A percentile compares a stretch with the other conserved stretches of the same genome.
These are phyloP conservation scores for Penicillium psychrofluorescens DNA, from an alignment of 495 filamentous ascomycete genomes.

Conservation along the genomic window DNA sequence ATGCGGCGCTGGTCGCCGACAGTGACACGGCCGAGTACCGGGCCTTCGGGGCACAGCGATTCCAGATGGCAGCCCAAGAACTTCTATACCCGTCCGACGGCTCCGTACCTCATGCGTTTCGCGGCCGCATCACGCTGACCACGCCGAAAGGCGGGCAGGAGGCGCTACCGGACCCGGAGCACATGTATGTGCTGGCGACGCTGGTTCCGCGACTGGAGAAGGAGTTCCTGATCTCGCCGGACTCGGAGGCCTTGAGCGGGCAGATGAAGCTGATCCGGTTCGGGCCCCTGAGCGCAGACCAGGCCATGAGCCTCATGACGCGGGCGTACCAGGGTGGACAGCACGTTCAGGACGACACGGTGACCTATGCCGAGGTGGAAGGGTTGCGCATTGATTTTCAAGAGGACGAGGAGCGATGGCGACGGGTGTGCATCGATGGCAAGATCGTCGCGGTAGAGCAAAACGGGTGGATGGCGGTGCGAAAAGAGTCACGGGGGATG, in stretches of 20 bases:
- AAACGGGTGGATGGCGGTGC: slow-evolving; percentile 65
- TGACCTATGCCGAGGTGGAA: slow-evolving; percentile 61
- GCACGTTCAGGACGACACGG: slow-evolving; percentile 54
- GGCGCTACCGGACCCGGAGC: slow-evolving; percentile 12
- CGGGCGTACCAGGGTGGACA: slow-evolving; percentile 65
- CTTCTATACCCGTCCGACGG: slow-evolving; percentile 56
- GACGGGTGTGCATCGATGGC: slow-evolving; percentile 83
- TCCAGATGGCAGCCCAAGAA: slow-evolving; percentile 74
- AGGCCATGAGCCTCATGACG: slow-evolving; percentile 68
- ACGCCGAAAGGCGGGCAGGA: slow-evolving; percentile 9
- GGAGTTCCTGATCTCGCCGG: slow-evolving; percentile 70
- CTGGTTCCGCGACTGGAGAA: slow-evolving; percentile 74
- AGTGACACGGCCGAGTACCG: slow-evolving; percentile 76
- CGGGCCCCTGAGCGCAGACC: slow-evolving; percentile 50
- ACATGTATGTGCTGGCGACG: slow-evolving; percentile 70
- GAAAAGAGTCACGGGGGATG: slow-evolving; percentile 24
- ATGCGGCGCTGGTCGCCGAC: slow-evolving; percentile 80
- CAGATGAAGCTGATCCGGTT: slow-evolving; percentile 68
- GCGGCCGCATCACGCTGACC: slow-evolving; percentile 45
- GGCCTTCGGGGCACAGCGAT: slow-evolving; percentile 64
- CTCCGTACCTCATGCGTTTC: slow-evolving; percentile 58
- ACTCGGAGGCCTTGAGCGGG: slow-evolving; percentile 57
- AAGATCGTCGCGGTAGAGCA: slow-evolving; percentile 65
- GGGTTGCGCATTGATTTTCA: slow-evolving; percentile 57
- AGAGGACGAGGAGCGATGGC: slow-evolving; percentile 60